Conservation (phyloP, 352 stramenopile genomes). For the Phytophthora vignae region DNA sequence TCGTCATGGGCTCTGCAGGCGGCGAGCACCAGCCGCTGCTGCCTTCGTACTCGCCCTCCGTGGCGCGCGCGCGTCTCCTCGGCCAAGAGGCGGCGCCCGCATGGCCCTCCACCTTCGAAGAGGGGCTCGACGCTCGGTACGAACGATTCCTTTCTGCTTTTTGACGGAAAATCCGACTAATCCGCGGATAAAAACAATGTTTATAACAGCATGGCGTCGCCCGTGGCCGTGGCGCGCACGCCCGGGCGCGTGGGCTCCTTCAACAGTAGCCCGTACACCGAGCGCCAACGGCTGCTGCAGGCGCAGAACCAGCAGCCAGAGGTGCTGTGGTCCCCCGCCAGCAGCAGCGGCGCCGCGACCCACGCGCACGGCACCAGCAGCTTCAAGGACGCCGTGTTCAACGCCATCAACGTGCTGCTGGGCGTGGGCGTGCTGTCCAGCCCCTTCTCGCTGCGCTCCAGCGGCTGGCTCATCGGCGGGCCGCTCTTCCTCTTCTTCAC, state of each 20-base stretch:
- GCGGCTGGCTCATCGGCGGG: slow-evolving; percentile 71
- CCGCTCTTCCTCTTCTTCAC: slow-evolving; percentile 88
- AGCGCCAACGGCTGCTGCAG: slow-evolving; percentile 52
- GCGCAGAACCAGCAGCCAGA: slow-evolving; percentile 30
- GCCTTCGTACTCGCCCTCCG: slow-evolving; percentile 72
- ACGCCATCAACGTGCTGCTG: slow-evolving; percentile 89
- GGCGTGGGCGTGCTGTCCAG: slow-evolving; percentile 87
- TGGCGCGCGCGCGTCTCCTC: slow-evolving; percentile 43
- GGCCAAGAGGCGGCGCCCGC: slow-evolving; percentile 41
- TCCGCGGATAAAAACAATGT: no score
- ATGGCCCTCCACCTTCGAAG: slow-evolving; percentile 82
- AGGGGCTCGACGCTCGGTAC: slow-evolving; percentile 67
- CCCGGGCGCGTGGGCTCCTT: slow-evolving; percentile 27
- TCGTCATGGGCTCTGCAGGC: slow-evolving; percentile 28
- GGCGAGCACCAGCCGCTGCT: slow-evolving; percentile 50
- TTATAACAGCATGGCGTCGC: slow-evolving; percentile 58
- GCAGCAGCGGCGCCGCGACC: slow-evolving; percentile 10
- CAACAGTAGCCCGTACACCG: slow-evolving; percentile 51
- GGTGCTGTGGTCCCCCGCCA: slow-evolving; percentile 31
- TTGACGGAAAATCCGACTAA: no score
- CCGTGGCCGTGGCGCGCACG: slow-evolving; percentile 36
- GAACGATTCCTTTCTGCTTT: neutral
- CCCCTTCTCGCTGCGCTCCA: slow-evolving; percentile 84
- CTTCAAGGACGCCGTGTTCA: slow-evolving; percentile 83
- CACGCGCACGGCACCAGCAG: slow-evolving; percentile 58